Base-by-base conservation (phyloP, 2,329 filamentous ascomycete species). In the Hymenotorrendiella dingleyae region DNA sequence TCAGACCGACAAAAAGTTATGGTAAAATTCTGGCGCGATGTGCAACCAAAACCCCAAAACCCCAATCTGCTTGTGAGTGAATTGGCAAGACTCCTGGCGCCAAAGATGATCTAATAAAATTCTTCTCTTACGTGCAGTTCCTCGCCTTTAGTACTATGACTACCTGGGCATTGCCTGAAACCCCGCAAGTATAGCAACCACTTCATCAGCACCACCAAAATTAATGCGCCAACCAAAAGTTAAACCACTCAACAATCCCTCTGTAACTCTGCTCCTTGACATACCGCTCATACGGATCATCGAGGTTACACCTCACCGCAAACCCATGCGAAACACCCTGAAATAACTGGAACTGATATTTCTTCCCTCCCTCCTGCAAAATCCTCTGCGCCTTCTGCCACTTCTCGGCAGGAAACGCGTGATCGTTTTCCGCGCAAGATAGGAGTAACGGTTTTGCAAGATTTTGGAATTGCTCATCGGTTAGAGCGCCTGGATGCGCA, bases 291-390 rank as follows among this genome's bases (percentile, higher is more conserved):
- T 68, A 54, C 60, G 71, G 72, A 52, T 79, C 71, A 48, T 57
- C 70, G 27, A 74, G 47, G 57, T 90, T 82, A 2, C 66, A 71
- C 37, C 84, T 76, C 3, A 87, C 79, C 6, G 80, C 72, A 57
- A 91, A 93, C 0, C 86, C 86, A 62, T 91, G 86, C 45, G 66
- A 65, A 21, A 86, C 78, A 42, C 77, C 77, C 3, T 76, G 78
- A 69, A 78, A 90, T 7, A 91, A 68, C 62, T 73, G 84, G 61
- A 91, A 81, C 66, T 91, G 84, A 66, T 84, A 48, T 8, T 27
- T 43, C 37, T 70, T 63, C 20, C 69, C 70, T 5, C 65, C 65
- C 59, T 76, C 68, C 50, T 67, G 66, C 37, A 84, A 70, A 42
- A 78, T 79, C 23, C 64, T 70, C 61, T 83, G 79, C 11, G 73